These are phyloP conservation scores for Lotus japonicus DNA, from an alignment of 306 rosid species.

Conservation along the genomic window DNA sequence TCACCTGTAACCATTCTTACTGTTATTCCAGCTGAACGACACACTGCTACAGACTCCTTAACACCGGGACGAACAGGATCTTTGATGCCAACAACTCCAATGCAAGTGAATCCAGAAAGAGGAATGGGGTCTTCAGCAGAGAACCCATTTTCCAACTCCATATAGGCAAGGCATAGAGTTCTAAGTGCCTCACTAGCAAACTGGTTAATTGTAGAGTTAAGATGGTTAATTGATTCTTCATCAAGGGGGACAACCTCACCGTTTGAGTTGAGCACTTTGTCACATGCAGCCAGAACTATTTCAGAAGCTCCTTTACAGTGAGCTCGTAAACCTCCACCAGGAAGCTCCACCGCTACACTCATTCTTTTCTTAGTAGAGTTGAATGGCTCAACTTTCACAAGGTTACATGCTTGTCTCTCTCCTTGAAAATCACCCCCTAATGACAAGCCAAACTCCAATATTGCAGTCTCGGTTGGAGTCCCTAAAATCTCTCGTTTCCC, in stretches of 20 bases:
- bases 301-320: slow-evolving; percentile 98
- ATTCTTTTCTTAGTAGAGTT: slow-evolving; percentile 80
- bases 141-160: slow-evolving; percentile 66
- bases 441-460: slow-evolving; percentile 77
- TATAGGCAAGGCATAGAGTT: slow-evolving; percentile 85
- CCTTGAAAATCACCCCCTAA: slow-evolving; percentile 73
- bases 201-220: slow-evolving; percentile 50
- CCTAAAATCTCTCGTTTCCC: slow-evolving; percentile 81
- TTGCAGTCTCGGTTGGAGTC: slow-evolving; percentile 83
- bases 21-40: slow-evolving; percentile 90
- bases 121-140: slow-evolving; percentile 64
- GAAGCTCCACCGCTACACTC: slow-evolving; percentile 80
- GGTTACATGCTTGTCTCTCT: slow-evolving; percentile 52
- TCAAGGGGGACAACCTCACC: slow-evolving; percentile 85
- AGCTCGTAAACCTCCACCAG: slow-evolving; percentile 67
- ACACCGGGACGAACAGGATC: slow-evolving; percentile 99
- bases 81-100: slow-evolving; percentile 91
- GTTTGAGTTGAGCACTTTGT: slow-evolving; percentile 63
- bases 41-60: slow-evolving; percentile 85
- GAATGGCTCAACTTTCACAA: slow-evolving; percentile 92
- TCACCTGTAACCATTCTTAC: slow-evolving; percentile 98
- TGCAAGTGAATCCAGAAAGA: slow-evolving; percentile 68
- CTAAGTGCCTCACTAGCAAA: slow-evolving; percentile 92
- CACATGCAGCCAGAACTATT: slow-evolving; percentile 76
- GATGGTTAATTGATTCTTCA: slow-evolving; percentile 52